Evolutionary conservation across 805 yeast genomes (phyloP).

Genomic region (Kuraishia ogatae): DNA sequence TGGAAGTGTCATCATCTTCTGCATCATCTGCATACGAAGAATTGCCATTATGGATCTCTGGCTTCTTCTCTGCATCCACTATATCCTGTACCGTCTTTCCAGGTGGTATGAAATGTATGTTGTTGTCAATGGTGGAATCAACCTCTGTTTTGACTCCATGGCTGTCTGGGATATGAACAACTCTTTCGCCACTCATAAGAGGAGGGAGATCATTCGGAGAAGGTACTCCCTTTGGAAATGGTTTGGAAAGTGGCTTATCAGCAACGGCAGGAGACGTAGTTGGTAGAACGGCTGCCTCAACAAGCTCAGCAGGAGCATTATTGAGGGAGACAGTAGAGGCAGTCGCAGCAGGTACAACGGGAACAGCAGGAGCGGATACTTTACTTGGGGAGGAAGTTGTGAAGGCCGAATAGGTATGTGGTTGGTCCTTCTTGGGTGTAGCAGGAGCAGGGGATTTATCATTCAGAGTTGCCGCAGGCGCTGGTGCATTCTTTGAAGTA

Average conservation of each 20-base stretch:
- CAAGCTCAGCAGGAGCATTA: neutral
- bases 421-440: neutral
- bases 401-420: neutral
- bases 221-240: neutral
- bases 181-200: slow-evolving; percentile 14
- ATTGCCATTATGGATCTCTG: neutral
- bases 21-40: neutral
- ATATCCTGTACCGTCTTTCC: neutral
- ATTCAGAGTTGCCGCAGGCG: neutral
- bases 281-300: neutral
- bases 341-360: neutral
- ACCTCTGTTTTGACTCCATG: slow-evolving; percentile 2
- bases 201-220: slow-evolving; percentile 1
- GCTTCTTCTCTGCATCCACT: neutral
- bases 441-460: neutral
- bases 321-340: neutral
- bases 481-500: neutral
- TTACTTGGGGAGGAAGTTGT: neutral
- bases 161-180: slow-evolving; percentile 11
- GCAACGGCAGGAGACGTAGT: neutral
- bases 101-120: slow-evolving; percentile 20
- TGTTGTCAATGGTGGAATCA: slow-evolving; percentile 28
- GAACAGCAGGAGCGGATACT: neutral
- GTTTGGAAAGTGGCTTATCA: neutral
- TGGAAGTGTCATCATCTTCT: neutral